phyloP scores from a whole-genome alignment of 2,329 filamentous ascomycete genomes.

The Cryphonectria nitschkei region DNA sequence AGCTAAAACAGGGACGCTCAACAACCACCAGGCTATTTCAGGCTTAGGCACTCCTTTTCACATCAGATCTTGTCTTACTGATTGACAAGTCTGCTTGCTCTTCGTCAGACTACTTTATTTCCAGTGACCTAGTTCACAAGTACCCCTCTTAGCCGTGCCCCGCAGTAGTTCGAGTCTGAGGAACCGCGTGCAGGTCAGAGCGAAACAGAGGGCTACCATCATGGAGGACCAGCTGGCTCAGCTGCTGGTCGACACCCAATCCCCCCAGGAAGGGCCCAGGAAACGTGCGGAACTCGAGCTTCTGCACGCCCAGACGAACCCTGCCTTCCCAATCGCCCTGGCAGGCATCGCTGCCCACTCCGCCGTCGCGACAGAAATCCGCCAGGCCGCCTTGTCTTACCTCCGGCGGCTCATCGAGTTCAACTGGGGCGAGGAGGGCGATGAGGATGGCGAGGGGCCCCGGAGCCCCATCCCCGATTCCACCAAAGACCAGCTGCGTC shows the following conservation, averaged over 20 bases:
- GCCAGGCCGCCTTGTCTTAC: slow-evolving; percentile 80
- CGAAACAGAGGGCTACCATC: slow-evolving; percentile 35
- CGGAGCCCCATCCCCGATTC: slow-evolving; percentile 72
- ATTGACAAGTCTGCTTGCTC: neutral
- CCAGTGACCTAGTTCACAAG: neutral
- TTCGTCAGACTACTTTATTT: neutral
- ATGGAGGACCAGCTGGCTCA: slow-evolving; percentile 95
- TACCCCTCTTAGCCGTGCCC: slow-evolving; percentile 5
- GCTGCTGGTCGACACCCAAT: slow-evolving; percentile 86
- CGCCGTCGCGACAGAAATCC: slow-evolving; percentile 72
- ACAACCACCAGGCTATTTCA: slow-evolving; percentile 13
- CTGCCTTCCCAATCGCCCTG: slow-evolving; percentile 78
- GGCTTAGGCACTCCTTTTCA: neutral
- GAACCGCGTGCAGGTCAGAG: neutral
- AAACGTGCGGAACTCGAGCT: slow-evolving; percentile 87
- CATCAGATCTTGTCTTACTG: slow-evolving; percentile 11
- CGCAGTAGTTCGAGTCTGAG: slow-evolving; percentile 4
- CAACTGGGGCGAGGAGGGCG: slow-evolving; percentile 79
- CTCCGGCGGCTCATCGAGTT: slow-evolving; percentile 83
- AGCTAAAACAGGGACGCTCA: slow-evolving; percentile 4
- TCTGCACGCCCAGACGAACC: slow-evolving; percentile 68
- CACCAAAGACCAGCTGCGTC: slow-evolving; percentile 74
- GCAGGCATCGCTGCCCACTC: slow-evolving; percentile 79
- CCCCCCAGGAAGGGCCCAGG: slow-evolving; percentile 73
- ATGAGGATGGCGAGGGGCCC: slow-evolving; percentile 56